Evolutionary conservation across 345 rosid genomes (phyloP), one percentile per base, ranked within the genome.

Genomic region (Anastatica hierochuntica): DNA sequence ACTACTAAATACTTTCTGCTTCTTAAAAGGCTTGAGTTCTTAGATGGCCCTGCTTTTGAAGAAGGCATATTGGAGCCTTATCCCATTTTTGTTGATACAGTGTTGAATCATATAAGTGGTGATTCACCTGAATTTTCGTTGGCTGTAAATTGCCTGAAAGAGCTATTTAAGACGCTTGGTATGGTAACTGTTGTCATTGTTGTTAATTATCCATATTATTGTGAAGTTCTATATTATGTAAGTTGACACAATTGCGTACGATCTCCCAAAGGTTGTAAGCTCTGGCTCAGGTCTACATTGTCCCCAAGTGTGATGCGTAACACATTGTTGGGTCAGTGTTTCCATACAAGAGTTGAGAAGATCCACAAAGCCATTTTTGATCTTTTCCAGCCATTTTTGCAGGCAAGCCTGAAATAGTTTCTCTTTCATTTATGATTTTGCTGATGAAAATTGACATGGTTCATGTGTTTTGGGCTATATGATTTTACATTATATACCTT

Each of bases 231-330:
- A 31, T 26, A 48, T 52, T 43, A 51, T 58, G 35, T 50, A 52
- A 53, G 58, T 12, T 69, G 61, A 51, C 60, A 42, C 33, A 55
- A 39, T 20, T 43, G 18, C 51, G 57, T 67, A 50, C 34, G 55
- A 47, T 61, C 61, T 50, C 49, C 63, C 65, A 53, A 65, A 92
- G 98, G 98, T 72, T 88, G 85, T 72, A 92, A 88, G 81, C 85
- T 92, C 56, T 92, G 98, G 98, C 69, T 92, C 69, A 79, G 96
- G 70, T 74, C 98, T 73, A 81, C 95, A 13, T 66, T 92, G 71
- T 88, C 98, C 64, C 94, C 96, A 43, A 83, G 94, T 67, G 95
- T 83, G 72, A 81, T 92, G 98, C 84, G 94, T 54, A 88, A 89
- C 70, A 88, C 98, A 24, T 71, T 92, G 53, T 55, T 92, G 76